A percentile compares a stretch with the other conserved stretches of the same genome.
Evolutionary conservation across 202 grass and related monocot genomes (phyloP).

Genomic region (Zoysia matrella): DNA sequence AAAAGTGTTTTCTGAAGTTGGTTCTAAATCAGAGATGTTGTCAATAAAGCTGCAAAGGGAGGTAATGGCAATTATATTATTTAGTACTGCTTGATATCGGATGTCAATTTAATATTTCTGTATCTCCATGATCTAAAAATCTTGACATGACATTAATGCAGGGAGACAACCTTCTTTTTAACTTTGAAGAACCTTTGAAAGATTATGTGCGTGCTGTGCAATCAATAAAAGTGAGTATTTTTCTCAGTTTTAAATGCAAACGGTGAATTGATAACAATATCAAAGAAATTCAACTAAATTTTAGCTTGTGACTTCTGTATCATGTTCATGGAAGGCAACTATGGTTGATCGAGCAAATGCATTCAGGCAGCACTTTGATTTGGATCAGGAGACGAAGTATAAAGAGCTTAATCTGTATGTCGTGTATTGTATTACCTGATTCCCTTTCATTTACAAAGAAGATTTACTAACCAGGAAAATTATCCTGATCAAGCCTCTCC

Average conservation of each 20-base stretch:
- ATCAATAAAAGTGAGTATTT: constrained; percentile 83
- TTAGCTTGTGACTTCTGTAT: constrained; percentile 27
- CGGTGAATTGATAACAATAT: constrained; percentile 11
- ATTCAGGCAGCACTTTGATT: constrained; percentile 94
- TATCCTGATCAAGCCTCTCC: neutral
- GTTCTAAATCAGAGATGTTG: constrained; percentile 88
- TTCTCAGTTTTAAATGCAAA: constrained; percentile 4
- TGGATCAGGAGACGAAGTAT: constrained; percentile 89
- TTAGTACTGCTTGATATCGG: constrained; percentile 9
- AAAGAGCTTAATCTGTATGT: constrained; percentile 97
- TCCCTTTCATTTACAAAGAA: constrained; percentile 3
- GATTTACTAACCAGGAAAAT: constrained; percentile 20
- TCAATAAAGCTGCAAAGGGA: constrained; percentile 95
- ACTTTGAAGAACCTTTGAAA: constrained; percentile 97
- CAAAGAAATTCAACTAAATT: constrained; percentile 25
- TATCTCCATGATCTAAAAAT: constrained; percentile 32
- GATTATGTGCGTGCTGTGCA: constrained; percentile 92
- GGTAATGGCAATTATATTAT: constrained; percentile 48
- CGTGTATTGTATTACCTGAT: constrained; percentile 17
- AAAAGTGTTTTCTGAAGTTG: constrained; percentile 94
- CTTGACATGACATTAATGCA: constrained; percentile 41
- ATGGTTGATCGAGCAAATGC: constrained; percentile 97
- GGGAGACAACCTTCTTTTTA: constrained; percentile 93
- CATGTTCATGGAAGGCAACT: constrained; percentile 60
- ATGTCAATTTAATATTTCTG: constrained; percentile 16